Conservation (phyloP, 1,284 basidiomycete genomes). For the Agaricales sp. region DNA sequence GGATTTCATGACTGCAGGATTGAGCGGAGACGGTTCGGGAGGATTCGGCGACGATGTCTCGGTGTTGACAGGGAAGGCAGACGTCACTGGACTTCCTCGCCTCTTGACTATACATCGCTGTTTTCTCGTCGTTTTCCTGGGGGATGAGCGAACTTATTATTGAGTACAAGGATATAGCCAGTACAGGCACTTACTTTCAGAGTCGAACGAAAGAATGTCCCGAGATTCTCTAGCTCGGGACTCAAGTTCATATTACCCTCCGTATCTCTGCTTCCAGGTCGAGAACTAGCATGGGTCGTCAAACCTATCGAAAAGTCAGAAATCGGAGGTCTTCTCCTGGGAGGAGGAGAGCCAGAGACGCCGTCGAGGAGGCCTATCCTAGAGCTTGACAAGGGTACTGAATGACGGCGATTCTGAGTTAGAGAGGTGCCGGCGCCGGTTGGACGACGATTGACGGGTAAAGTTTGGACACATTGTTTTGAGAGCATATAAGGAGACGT, state of each 20-base stretch:
- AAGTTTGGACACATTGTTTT: too few species aligned
- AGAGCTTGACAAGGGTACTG: not conserved
- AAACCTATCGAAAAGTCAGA: too few species aligned
- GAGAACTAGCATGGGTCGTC: too few species aligned
- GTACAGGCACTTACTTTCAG: not conserved
- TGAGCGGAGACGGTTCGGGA: not conserved
- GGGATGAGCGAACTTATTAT: not conserved
- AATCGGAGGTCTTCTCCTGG: too few species aligned
- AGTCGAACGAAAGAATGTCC: not conserved
- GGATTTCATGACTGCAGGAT: not conserved
- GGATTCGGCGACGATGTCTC: too few species aligned
- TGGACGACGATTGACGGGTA: too few species aligned
- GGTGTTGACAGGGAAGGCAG: not conserved
- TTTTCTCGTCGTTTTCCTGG: not conserved
- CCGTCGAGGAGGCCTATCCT: not conserved
- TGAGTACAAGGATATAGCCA: too few species aligned
- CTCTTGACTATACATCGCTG: not conserved
- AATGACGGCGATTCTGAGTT: not conserved
- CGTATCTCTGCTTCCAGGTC: too few species aligned
- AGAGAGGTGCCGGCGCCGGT: too few species aligned
- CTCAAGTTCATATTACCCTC: too few species aligned
- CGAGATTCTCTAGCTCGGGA: not conserved
- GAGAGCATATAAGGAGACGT: too few species aligned
- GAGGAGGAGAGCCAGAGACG: not conserved
- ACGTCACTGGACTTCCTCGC: not conserved